phyloP scores from a whole-genome alignment of 1,284 basidiomycete genomes.

The Trichosporon sp. region DNA sequence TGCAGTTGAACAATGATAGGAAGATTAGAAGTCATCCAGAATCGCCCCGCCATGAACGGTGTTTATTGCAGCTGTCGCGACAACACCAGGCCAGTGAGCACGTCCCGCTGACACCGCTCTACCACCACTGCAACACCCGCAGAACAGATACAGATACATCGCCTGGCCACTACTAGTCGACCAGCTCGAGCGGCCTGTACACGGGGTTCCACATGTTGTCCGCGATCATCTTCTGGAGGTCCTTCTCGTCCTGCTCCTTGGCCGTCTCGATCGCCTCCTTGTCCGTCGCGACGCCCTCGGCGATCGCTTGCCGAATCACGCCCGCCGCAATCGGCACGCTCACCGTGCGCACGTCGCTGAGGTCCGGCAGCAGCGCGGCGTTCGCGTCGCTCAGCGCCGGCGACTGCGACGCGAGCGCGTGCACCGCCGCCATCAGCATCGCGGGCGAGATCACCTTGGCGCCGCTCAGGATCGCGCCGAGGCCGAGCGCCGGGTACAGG shows the following conservation, averaged over 20 bases:
- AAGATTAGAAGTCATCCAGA: too few species aligned
- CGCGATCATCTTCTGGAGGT: constrained; percentile 44
- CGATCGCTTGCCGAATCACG: constrained; percentile 70
- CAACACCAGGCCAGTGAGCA: too few species aligned
- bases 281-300: constrained; percentile 57
- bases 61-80: too few species aligned
- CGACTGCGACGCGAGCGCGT: constrained; percentile 64
- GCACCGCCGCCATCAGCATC: constrained; percentile 64
- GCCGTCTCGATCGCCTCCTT: constrained; percentile 40
- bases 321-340: constrained; percentile 58
- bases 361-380: constrained; percentile 54
- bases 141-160: neutral
- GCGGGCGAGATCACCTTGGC: constrained; percentile 63
- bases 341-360: constrained; percentile 67
- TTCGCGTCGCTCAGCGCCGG: constrained; percentile 66
- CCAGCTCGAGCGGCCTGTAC: constrained; percentile 42
- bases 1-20: neutral
- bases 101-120: too few species aligned
- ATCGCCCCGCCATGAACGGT: too few species aligned
- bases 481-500: constrained; percentile 73
- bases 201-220: constrained; percentile 48
- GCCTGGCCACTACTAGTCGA: constrained; percentile 25
- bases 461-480: constrained; percentile 63
- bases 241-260: constrained; percentile 34
- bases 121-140: too few species aligned